A percentile compares a stretch with the other conserved stretches of the same genome.
These are phyloP conservation scores for Leccinum rimulosum DNA, from an alignment of 768 basidiomycete species.

Conservation along the genomic window DNA sequence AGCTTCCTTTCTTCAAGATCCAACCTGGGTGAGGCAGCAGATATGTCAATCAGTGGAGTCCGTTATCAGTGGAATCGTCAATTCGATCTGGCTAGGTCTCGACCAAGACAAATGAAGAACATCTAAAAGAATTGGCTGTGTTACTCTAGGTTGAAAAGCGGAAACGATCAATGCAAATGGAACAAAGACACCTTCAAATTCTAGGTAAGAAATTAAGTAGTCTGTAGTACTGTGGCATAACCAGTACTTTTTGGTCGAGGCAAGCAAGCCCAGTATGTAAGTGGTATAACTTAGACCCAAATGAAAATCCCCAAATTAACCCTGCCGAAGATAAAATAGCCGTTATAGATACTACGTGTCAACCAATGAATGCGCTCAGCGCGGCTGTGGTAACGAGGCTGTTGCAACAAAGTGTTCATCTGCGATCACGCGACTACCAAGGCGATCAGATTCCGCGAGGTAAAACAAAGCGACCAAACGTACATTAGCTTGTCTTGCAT, in stretches of 20 bases:
- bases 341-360: slow-evolving; percentile 10
- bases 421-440: slow-evolving; percentile 30
- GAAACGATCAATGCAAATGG: slow-evolving; percentile 16
- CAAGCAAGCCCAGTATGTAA: slow-evolving; percentile 7
- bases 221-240: slow-evolving; percentile 19
- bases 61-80: slow-evolving; percentile 7
- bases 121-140: slow-evolving; percentile 5
- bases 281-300: slow-evolving; percentile 30
- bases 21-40: not conserved
- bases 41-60: slow-evolving; percentile 4
- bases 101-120: slow-evolving; percentile 1
- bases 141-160: slow-evolving; percentile 9
- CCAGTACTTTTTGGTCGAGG: slow-evolving; percentile 24
- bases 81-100: slow-evolving; percentile 14
- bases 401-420: slow-evolving; percentile 20
- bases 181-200: slow-evolving; percentile 1
- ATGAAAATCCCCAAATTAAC: slow-evolving; percentile 22
- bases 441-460: slow-evolving; percentile 12
- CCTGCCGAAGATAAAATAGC: slow-evolving; percentile 23
- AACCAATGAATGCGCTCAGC: slow-evolving; percentile 20
- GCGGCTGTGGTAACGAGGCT: slow-evolving; percentile 16
- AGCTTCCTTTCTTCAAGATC: slow-evolving; percentile 1
- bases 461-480: not conserved
- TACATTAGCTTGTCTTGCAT: slow-evolving; percentile 22
- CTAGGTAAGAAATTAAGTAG: slow-evolving; percentile 12